Evolutionary conservation across 192 early-diverging fungal genomes (phyloP).

Genomic region (Umbelopsis ramanniana): DNA sequence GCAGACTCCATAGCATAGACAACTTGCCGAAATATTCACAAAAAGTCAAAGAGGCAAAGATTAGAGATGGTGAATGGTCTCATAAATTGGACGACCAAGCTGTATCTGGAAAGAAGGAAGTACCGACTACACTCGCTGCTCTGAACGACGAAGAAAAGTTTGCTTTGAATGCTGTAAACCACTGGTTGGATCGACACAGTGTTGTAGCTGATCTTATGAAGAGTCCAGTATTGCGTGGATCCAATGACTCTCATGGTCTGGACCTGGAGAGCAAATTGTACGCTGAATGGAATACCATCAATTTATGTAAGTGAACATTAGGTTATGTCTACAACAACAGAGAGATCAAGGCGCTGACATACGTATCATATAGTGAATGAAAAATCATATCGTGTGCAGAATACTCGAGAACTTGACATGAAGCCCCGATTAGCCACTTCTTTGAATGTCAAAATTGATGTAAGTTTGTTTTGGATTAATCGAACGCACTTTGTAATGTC

Average conservation of each 20-base stretch:
- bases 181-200: conserved; percentile 23
- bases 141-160: background rate
- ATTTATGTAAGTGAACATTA: background rate
- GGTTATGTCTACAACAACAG: background rate
- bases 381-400: conserved; percentile 13
- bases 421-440: conserved; percentile 13
- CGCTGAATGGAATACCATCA: conserved; percentile 34
- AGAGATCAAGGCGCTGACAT: background rate
- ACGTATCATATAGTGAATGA: background rate
- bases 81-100: conserved; percentile 6
- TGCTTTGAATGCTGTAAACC: conserved; percentile 15
- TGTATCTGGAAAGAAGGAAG: background rate
- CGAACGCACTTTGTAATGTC: background rate
- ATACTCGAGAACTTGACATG: background rate
- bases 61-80: conserved; percentile 16
- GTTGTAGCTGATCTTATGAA: conserved; percentile 32
- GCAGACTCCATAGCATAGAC: conserved; percentile 19
- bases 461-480: background rate
- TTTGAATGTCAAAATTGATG: conserved; percentile 7
- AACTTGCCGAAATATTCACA: conserved; percentile 18
- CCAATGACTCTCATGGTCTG: conserved; percentile 34
- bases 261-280: conserved; percentile 41
- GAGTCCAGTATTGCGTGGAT: conserved; percentile 28
- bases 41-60: conserved; percentile 2
- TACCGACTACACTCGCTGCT: background rate